Conservation (phyloP, 2,329 filamentous ascomycete species). For the Colletotrichum limetticola region DNA sequence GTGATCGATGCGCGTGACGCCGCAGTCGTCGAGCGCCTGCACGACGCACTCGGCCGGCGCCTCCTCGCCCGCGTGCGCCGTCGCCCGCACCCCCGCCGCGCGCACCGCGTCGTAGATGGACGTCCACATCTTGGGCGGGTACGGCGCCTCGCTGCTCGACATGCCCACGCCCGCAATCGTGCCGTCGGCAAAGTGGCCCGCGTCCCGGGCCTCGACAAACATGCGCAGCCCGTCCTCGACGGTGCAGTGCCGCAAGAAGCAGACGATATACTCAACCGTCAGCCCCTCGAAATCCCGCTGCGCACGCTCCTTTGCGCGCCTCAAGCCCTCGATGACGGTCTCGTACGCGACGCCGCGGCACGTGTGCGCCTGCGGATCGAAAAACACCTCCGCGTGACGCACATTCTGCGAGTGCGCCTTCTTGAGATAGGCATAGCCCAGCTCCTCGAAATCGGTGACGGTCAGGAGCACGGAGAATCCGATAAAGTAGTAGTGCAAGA, state of each 20-base stretch:
- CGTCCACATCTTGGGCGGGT: conserved; percentile 69
- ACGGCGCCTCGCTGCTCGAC: conserved; percentile 71
- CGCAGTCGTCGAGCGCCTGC: conserved; percentile 70
- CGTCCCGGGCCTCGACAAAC: conserved; percentile 48
- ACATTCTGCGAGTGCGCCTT: conserved; percentile 73
- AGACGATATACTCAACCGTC: conserved; percentile 74
- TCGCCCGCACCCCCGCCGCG: conserved; percentile 63
- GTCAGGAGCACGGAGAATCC: conserved; percentile 77
- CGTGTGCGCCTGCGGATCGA: conserved; percentile 82
- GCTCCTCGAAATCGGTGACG: conserved; percentile 75
- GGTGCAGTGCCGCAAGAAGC: conserved; percentile 77
- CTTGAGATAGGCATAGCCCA: conserved; percentile 78
- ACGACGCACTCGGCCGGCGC: conserved; percentile 74
- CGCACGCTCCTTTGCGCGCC: conserved; percentile 68
- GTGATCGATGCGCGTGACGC: conserved; percentile 78
- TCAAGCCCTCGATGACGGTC: conserved; percentile 73
- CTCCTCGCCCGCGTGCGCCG: conserved; percentile 82
- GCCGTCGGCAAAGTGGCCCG: conserved; percentile 60
- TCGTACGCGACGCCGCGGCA: conserved; percentile 70
- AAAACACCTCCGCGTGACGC: conserved; percentile 81
- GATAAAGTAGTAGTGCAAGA: conserved; percentile 82
- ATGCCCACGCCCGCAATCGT: conserved; percentile 73
- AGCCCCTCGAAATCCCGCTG: conserved; percentile 69
- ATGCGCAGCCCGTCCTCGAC: conserved; percentile 63
- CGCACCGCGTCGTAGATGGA: conserved; percentile 67